Evolutionary conservation across 2,329 filamentous ascomycete species (phyloP), one percentile per base, ranked within the genome.

Genomic region (Gyromitra esculenta): DNA sequence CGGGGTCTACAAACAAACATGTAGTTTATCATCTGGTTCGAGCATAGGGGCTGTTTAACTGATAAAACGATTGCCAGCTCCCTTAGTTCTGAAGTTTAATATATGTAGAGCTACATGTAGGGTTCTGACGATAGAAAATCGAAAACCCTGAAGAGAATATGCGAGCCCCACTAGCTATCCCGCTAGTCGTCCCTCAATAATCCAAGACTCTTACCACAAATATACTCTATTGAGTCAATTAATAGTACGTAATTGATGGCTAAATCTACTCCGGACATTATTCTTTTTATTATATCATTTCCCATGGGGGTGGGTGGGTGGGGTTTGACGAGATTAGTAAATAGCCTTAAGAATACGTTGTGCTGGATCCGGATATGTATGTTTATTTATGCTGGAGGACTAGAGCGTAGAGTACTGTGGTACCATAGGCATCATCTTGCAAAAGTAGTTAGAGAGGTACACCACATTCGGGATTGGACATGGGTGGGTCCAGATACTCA

Each of bases 401-500:
- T 18, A 31, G 25, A 31, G 25, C 25, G 50, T 52, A 18, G 9
- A 9, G 54, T n/a, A n/a, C 35, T 67, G 50, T 35, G 50, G 43
- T 67, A 52, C 64, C 50, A 37, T 67, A 67, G 43, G 64, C 52
- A 67, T 37, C 64, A 21, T 67, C 18, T 41, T 21, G 35, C 31
- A 43, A 15, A 43, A 37, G 31, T 37, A 21, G 18, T 21, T 21
- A 60, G 37, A 43, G 13, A 41, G n/a, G 5, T 7, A 39, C 59
- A 59, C 8, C 35, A 57, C 13, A 66, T 15, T 52, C 25, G 25
- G 25, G 25, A 54, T 31, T 56, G 25, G 5, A 8, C 50, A 9
- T 41, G 25, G 25, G 65, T 59, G 65, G 65, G 43, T 48, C 52
- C 8, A 68, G 59, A 68, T 50, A 69, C 66, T 54, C 54, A 60